Evolutionary conservation across 2,329 filamentous ascomycete genomes (phyloP).

Genomic region (Calonectria ilicicola): DNA sequence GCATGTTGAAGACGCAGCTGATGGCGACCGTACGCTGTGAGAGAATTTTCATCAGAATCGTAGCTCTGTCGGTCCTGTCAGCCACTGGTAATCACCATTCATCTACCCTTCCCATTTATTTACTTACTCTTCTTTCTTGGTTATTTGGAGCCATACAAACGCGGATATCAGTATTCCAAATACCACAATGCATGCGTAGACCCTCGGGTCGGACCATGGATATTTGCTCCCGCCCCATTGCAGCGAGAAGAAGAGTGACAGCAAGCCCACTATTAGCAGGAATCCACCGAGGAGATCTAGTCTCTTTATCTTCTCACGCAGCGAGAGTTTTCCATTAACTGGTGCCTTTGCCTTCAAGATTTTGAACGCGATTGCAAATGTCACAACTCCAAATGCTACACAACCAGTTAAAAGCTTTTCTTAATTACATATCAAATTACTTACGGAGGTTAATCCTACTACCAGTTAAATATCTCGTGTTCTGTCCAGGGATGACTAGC

Average conservation of each 20-base stretch:
- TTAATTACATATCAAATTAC: no score
- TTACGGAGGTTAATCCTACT: slow-evolving; percentile 16
- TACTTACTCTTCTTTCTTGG: neutral
- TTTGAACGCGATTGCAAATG: neutral
- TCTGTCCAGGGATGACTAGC: neutral
- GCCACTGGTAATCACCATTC: neutral
- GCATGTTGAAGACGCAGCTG: slow-evolving; percentile 26
- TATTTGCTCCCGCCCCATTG: neutral
- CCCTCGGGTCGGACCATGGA: neutral
- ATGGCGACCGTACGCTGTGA: slow-evolving; percentile 16
- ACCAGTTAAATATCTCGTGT: neutral
- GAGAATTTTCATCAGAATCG: neutral
- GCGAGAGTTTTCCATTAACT: neutral
- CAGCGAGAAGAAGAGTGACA: neutral
- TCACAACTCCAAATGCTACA: neutral
- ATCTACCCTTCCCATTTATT: neutral
- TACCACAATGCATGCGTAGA: neutral
- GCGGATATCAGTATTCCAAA: neutral
- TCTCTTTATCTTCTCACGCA: neutral
- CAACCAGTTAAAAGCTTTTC: neutral
- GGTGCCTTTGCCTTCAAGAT: neutral
- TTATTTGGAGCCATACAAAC: neutral
- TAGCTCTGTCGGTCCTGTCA: neutral
- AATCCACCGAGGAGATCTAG: neutral
- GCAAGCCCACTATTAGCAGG: neutral